Conservation (phyloP, 139 green algal genomes). For the Chlorella vulgaris region DNA sequence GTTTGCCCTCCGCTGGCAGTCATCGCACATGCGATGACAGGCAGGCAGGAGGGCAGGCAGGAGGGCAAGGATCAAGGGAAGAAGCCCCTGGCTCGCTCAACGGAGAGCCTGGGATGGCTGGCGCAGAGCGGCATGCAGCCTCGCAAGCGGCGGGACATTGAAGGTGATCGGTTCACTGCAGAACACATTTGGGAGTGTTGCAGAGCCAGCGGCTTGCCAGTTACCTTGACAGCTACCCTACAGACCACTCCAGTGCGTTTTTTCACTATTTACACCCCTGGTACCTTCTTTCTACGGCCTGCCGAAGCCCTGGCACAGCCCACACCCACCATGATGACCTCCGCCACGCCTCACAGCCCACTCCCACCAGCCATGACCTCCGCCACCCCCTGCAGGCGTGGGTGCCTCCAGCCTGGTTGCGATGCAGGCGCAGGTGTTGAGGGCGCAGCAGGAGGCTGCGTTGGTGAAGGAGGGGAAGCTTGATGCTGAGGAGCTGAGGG, state of each 20-base stretch:
- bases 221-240: too few species aligned
- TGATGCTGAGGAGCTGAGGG: conserved; percentile 26
- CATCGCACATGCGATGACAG: background rate
- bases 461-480: conserved; percentile 45
- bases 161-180: conserved; percentile 47
- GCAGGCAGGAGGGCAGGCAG: too few species aligned
- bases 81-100: conserved; percentile 9
- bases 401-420: conserved; percentile 66
- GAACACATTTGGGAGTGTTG: background rate
- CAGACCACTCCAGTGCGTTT: background rate
- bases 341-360: too few species aligned
- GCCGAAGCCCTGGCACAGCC: too few species aligned
- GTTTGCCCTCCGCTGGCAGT: background rate
- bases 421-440: conserved; percentile 78
- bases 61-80: background rate
- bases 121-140: conserved; percentile 67
- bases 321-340: too few species aligned
- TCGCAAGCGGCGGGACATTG: conserved; percentile 70
- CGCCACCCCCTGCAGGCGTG: conserved; percentile 69
- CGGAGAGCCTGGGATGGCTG: conserved; percentile 74
- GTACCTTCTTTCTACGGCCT: too few species aligned
- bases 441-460: conserved; percentile 63
- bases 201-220: background rate
- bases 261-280: too few species aligned
- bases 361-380: too few species aligned